Conservation (phyloP, 208 protist species). For the Leishmania gerbilli region DNA sequence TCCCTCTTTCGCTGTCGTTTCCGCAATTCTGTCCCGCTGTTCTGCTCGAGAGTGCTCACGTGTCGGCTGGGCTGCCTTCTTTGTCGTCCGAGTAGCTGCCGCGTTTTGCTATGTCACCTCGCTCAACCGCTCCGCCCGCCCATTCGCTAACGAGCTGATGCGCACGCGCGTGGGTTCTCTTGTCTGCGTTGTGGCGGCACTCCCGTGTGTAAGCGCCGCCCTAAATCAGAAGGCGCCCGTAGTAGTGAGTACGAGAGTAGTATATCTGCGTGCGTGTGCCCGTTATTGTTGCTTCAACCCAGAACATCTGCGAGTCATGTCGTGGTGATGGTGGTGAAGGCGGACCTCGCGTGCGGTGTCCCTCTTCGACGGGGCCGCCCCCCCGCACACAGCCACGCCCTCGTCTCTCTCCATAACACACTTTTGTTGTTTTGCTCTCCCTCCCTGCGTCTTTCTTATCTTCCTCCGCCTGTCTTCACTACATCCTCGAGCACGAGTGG, state of each 20-base stretch:
- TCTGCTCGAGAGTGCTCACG: neutral
- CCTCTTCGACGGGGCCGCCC: neutral
- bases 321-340: neutral
- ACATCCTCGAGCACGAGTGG: neutral
- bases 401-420: neutral
- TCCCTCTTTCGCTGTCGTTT: neutral
- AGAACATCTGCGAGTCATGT: neutral
- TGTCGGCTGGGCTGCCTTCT: neutral
- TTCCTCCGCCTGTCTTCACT: neutral
- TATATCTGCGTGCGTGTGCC: neutral
- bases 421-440: neutral
- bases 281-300: neutral
- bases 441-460: neutral
- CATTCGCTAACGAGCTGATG: neutral
- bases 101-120: too few relatives aligned
- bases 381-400: neutral
- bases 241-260: neutral
- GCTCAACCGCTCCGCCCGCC: too few relatives aligned
- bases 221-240: neutral
- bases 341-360: neutral
- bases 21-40: neutral
- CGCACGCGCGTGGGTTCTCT: neutral
- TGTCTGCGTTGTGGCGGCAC: neutral
- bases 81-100: neutral
- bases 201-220: neutral